Percentiles rank a stretch among this genome's conserved stretches.
Conservation (phyloP, 139 green algal species). For the Volvox reticuliferus region DNA sequence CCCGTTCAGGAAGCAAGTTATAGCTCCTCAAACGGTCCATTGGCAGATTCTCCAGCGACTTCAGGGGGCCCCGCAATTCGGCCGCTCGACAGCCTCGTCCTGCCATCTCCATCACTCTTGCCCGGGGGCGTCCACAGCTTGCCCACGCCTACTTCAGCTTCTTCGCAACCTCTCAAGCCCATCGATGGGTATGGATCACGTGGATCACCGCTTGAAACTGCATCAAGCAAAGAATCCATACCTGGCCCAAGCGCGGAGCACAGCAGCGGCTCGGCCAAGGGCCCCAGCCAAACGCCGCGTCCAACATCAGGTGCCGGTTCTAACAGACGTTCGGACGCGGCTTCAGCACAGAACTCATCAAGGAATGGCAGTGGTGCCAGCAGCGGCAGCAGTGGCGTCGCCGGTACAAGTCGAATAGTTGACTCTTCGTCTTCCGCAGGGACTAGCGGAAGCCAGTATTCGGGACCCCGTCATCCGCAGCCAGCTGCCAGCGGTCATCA, state of each 20-base stretch:
- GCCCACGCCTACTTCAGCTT: slow-evolving; percentile 31
- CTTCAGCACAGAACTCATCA: not conserved
- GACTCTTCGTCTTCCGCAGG: slow-evolving; percentile 22
- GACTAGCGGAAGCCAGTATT: not conserved
- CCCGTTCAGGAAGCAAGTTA: not conserved
- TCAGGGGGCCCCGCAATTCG: not conserved
- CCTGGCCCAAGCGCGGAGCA: not conserved
- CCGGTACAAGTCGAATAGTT: not conserved
- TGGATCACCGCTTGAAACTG: not conserved
- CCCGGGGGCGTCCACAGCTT: slow-evolving; percentile 41
- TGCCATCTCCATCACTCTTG: slow-evolving; percentile 37
- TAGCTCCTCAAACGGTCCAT: not conserved
- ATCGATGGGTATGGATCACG: not conserved
- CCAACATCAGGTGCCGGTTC: not conserved
- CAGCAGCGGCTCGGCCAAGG: not conserved
- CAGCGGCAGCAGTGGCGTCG: not conserved
- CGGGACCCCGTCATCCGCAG: not conserved
- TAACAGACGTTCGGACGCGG: not conserved
- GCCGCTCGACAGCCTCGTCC: slow-evolving; percentile 2
- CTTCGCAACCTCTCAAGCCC: not conserved
- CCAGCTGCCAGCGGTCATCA: not conserved
- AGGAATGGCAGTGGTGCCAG: not conserved
- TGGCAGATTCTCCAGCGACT: not conserved
- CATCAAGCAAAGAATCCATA: not conserved
- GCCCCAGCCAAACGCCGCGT: not conserved